Conservation (phyloP, 2,329 filamentous ascomycete genomes). For the Microascus cirrosus region DNA sequence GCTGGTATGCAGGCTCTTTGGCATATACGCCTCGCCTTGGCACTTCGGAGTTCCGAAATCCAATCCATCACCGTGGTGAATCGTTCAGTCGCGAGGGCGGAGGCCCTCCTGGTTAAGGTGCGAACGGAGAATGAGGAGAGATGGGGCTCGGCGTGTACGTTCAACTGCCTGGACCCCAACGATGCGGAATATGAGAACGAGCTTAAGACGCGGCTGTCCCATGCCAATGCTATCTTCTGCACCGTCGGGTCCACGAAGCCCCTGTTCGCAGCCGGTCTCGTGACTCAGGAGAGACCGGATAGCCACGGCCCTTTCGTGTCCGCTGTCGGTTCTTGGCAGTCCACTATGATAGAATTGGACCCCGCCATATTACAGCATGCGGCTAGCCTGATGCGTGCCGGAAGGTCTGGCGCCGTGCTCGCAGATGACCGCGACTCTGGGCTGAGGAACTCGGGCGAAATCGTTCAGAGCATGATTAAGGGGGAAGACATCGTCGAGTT, state of each 20-base stretch:
- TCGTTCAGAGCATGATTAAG: conserved; percentile 49
- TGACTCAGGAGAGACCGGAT: conserved; percentile 29
- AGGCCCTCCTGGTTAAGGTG: conserved; percentile 11
- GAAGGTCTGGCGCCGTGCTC: conserved; percentile 17
- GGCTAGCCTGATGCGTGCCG: neutral
- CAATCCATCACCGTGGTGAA: conserved; percentile 17
- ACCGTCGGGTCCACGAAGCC: conserved; percentile 17
- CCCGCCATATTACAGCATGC: conserved; percentile 40
- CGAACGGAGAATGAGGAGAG: conserved; percentile 2
- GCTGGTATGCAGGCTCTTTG: conserved; percentile 62
- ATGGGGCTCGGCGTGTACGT: conserved; percentile 6
- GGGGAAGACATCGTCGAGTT: conserved; percentile 50
- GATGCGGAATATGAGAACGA: conserved; percentile 7
- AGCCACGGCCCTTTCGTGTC: conserved; percentile 25
- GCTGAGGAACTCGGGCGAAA: conserved; percentile 53
- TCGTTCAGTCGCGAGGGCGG: conserved; percentile 11
- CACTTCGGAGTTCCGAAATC: conserved; percentile 26
- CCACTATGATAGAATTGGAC: conserved; percentile 56
- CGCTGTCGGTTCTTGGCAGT: conserved; percentile 41
- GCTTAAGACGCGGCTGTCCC: conserved; percentile 8
- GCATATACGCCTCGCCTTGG: conserved; percentile 55
- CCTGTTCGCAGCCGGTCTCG: conserved; percentile 13
- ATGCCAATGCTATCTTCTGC: conserved; percentile 19
- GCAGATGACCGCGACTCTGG: conserved; percentile 48
- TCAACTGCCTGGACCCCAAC: conserved; percentile 3